A percentile compares a stretch with the other conserved stretches of the same genome.
Evolutionary conservation across 1,139 yeast genomes (phyloP).

Genomic region (Hyphopichia khmerensis): DNA sequence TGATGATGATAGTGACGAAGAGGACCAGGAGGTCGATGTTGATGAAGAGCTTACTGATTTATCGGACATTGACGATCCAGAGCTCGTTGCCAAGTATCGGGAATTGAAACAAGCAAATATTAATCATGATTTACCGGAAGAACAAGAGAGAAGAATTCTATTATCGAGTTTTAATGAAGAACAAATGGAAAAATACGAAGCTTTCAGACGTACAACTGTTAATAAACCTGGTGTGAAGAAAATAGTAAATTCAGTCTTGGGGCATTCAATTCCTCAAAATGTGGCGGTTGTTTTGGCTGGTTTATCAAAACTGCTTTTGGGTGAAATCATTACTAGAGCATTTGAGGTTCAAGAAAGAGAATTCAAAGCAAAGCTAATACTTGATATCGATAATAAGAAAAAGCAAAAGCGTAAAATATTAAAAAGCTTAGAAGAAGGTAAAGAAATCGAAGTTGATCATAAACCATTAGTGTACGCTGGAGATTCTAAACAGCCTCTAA

Average conservation of each 20-base stretch:
- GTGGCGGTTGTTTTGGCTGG: constrained; percentile 85
- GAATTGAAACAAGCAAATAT: constrained; percentile 22
- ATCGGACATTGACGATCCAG: constrained; percentile 38
- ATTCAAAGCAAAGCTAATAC: constrained; percentile 41
- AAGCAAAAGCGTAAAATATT: constrained; percentile 27
- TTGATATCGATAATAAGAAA: constrained; percentile 39
- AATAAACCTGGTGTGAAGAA: constrained; percentile 80
- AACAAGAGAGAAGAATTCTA: constrained; percentile 62
- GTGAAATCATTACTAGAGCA: constrained; percentile 84
- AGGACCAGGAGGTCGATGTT: constrained; percentile 12
- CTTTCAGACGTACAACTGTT: constrained; percentile 78
- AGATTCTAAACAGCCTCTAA: constrained; percentile 58
- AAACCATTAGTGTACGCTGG: constrained; percentile 33
- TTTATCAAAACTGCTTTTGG: constrained; percentile 81
- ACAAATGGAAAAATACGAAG: constrained; percentile 87
- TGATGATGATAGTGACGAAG: constrained; percentile 24
- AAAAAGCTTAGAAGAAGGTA: constrained; percentile 27
- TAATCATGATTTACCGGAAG: constrained; percentile 29
- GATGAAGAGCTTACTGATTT: constrained; percentile 23
- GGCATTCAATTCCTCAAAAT: constrained; percentile 81
- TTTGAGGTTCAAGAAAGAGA: constrained; percentile 62
- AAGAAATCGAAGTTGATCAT: constrained; percentile 30
- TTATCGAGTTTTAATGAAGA: constrained; percentile 74
- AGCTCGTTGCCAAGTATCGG: constrained; percentile 31
- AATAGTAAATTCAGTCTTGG: constrained; percentile 73